Evolutionary conservation across 805 yeast genomes (phyloP).

Genomic region (Suhomyces kilbournensis): DNA sequence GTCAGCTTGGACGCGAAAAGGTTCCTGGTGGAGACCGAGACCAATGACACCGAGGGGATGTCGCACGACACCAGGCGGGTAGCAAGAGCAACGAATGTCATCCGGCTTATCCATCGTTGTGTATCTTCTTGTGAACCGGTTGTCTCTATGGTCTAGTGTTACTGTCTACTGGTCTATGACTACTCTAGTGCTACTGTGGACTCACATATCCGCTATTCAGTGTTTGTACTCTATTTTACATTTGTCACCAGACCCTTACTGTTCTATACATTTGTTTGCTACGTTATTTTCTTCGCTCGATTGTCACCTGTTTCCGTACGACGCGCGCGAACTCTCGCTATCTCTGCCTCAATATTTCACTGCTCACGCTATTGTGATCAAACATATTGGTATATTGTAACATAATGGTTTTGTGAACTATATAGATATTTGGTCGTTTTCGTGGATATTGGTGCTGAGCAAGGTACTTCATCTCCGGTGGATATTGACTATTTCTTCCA

Average conservation of each 20-base stretch:
- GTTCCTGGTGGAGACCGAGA: background rate
- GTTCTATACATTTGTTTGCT: background rate
- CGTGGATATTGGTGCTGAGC: background rate
- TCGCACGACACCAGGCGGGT: background rate
- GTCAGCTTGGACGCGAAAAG: background rate
- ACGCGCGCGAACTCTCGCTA: background rate
- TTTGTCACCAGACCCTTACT: background rate
- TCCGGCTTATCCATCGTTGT: no score
- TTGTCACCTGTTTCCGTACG: background rate
- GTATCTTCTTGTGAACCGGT: no score
- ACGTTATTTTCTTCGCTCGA: background rate
- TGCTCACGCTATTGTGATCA: no score
- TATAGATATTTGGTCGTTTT: background rate
- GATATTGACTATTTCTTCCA: slow-evolving; percentile 46
- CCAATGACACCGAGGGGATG: background rate
- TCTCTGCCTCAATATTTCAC: no score
- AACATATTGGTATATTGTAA: no score
- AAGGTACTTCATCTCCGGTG: background rate
- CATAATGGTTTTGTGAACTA: background rate
- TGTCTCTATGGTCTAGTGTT: no score
- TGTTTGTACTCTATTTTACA: background rate
- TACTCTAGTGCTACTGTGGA: background rate
- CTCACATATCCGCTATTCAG: no score
- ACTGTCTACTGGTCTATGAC: no score
- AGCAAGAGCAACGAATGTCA: background rate